Percentiles rank a stretch among this genome's conserved stretches.
Evolutionary conservation across 1,284 basidiomycete species (phyloP).

Genomic region (Stereum hirsutum): DNA sequence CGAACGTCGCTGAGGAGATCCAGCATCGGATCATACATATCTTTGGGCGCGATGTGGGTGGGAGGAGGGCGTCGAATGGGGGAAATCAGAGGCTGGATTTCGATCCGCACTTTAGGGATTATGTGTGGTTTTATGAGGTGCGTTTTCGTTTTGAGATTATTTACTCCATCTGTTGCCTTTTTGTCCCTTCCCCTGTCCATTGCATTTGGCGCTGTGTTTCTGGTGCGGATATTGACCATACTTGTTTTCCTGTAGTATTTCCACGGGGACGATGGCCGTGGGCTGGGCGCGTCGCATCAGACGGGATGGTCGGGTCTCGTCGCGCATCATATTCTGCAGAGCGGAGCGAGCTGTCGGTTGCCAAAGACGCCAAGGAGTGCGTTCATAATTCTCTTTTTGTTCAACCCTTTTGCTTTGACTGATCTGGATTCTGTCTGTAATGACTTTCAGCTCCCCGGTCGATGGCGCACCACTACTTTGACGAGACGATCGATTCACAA

Average conservation of each 20-base stretch:
- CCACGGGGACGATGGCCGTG: constrained; percentile 88
- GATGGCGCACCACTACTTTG: constrained; percentile 90
- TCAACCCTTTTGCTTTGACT: constrained; percentile 15
- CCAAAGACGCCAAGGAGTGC: constrained; percentile 84
- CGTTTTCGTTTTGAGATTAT: constrained; percentile 16
- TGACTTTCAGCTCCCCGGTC: constrained; percentile 68
- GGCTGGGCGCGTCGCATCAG: constrained; percentile 94
- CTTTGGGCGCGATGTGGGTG: constrained; percentile 84
- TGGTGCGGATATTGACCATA: constrained; percentile 1
- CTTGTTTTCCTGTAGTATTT: constrained; percentile 59
- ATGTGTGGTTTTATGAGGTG: constrained; percentile 92
- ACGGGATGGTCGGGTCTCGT: constrained; percentile 96
- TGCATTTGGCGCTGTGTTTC: background rate
- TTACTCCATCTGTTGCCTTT: no score
- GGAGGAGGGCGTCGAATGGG: constrained; percentile 85
- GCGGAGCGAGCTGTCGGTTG: constrained; percentile 74
- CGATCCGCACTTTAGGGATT: constrained; percentile 96
- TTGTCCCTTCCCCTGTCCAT: no score
- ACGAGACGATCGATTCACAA: constrained; percentile 65
- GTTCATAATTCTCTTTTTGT: no score
- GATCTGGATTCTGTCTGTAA: constrained; percentile 10
- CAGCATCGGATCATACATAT: constrained; percentile 97
- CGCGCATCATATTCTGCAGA: constrained; percentile 86
- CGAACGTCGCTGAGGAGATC: constrained; percentile 90
- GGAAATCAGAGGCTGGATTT: constrained; percentile 81